phyloP scores from a whole-genome alignment of 495 filamentous ascomycete genomes.

The Penicillium flavigenum region DNA sequence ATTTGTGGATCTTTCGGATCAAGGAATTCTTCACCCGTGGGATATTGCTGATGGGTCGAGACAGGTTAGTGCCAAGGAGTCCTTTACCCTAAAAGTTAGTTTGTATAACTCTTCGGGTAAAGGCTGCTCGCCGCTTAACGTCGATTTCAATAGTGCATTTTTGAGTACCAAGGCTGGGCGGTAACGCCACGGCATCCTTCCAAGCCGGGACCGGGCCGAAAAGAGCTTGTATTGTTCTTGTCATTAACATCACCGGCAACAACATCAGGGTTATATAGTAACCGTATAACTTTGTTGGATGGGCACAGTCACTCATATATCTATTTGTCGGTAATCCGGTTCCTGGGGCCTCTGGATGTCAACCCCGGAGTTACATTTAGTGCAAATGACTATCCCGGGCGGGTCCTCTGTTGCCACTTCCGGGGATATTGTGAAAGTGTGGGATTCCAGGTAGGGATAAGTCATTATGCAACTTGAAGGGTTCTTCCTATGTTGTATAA shows the following conservation, averaged over 20 bases:
- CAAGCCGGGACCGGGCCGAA: constrained; percentile 4
- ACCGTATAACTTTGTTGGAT: neutral
- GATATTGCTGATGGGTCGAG: neutral
- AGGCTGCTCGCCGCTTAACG: neutral
- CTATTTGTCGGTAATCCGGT: neutral
- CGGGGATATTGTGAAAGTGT: neutral
- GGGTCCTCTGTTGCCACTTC: neutral
- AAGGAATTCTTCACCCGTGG: neutral
- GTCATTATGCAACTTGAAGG: constrained; percentile 1
- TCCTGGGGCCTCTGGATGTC: neutral
- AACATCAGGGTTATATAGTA: neutral
- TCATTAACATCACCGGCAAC: neutral
- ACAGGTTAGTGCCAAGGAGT: neutral
- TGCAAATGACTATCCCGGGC: neutral
- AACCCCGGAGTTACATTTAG: constrained; percentile 10
- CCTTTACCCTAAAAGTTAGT: neutral
- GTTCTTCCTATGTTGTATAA: neutral
- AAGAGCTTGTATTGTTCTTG: neutral
- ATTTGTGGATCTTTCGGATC: neutral
- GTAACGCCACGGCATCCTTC: neutral
- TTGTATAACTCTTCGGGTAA: neutral
- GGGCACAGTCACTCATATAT: neutral
- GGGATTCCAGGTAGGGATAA: neutral
- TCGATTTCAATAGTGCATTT: too few species aligned
- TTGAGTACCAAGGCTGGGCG: neutral